Base-by-base conservation (phyloP, 1,139 yeast genomes). In the Insectozyma bohioensis region DNA sequence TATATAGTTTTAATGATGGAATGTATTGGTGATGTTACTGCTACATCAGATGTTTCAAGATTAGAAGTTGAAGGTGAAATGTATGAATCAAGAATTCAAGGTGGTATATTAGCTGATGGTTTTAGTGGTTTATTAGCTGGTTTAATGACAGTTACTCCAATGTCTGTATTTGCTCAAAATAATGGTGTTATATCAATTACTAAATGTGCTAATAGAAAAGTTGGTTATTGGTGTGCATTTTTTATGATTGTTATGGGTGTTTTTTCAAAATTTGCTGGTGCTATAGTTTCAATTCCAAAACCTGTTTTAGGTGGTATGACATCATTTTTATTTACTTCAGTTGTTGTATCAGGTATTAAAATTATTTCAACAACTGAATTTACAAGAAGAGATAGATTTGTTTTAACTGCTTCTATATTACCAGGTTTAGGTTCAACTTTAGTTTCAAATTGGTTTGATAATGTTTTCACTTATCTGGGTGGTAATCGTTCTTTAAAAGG, bases 271-370 rank as follows among this genome's bases (percentile, higher is more conserved):
- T 86, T 88, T 58, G 92, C 95, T 14, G 95, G 95, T 17, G 90
- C 95, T 19, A 70, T 88, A 39, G 86, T 82, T 20, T 75, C 95
- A 20, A 88, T 88, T 50, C 96, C 96, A 28, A 74, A 71, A 41
- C 73, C 95, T 0, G 92, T 87, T 16, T 69, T 87, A 40, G 96
- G 96, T 36, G 96, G 96, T 42, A 85, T 87, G 95, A 87, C 95
- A 19, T 72, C 95, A 4, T 88, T 87, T 67, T 66, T 88, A 40
- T 88, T 86, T 71, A 76, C 90, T 21, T 78, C 95, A 9, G 96
- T 88, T 33, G 90, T 95, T 0, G 92, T 85, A 24, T 85, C 95
- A 2, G 97, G 97, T 51, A 62, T 88, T 42, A 79, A 82, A 51
- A 85, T 88, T 54, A 84, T 87, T 44, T 65, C 94, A 12, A 69